Evolutionary conservation across 495 filamentous ascomycete species (phyloP), one percentile per base, ranked within the genome.

Genomic region (Annulohypoxylon maeteangense): DNA sequence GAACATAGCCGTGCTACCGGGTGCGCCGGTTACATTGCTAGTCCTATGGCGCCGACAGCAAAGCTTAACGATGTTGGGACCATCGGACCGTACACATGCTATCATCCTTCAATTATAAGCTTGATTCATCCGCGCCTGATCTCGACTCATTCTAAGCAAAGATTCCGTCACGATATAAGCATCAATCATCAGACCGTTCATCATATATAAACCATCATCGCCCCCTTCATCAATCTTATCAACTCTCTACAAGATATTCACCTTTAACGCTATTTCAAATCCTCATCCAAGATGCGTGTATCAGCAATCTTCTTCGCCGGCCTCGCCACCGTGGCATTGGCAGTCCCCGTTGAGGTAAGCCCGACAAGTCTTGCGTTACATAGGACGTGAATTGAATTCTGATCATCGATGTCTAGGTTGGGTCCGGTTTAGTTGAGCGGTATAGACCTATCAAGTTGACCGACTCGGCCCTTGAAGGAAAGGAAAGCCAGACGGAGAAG

Each of bases 321-420:
- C 50, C 31, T 72, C 0, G 58, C 45, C 29, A 59, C 69, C 45
- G 51, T 72, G n/a, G 58, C 69, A 10, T n/a, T 67, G 14, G 69
- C 69, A 27, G 69, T 58, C 11, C 69, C 69, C 7, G 20, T 67
- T 32, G 63, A 72, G 57, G 63, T 72, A 63, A 62, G 0, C 1
- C 20, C 25, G 7, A 38, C 5, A 4, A 48, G 4, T 18, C 5
- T 11, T 38, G 6, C 1, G 11, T 16, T 55, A 8, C 36, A 7
- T 48, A 7, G 20, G 27, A 4, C 32, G n/a, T 50, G 11, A 50
- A 18, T 31, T 42, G 11, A 60, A n/a, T 32, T 40, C 51, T 71
- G 45, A 71, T 10, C 14, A 11, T 20, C 20, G 11, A 47, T 18
- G 20, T 18, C 14, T 58, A 67, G 62, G 62, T 36, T 25, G 12